phyloP scores from a whole-genome alignment of 352 stramenopile genomes.

The Globisporangium megalacanthum region DNA sequence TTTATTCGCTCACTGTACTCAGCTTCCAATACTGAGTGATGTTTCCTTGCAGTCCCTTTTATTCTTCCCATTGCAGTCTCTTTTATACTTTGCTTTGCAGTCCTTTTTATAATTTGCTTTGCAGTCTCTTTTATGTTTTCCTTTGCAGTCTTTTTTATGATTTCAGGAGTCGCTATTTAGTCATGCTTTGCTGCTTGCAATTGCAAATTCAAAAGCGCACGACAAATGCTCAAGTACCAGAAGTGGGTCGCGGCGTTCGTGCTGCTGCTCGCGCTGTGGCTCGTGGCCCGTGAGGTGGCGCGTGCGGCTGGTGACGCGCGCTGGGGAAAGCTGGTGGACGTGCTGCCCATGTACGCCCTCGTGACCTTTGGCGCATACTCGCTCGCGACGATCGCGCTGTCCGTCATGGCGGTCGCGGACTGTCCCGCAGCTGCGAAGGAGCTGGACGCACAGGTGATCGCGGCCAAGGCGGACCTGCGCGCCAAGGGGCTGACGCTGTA shows the following conservation, averaged over 20 bases:
- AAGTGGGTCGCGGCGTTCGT: conserved; percentile 55
- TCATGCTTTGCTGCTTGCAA: too few relatives aligned
- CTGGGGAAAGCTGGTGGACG: conserved; percentile 43
- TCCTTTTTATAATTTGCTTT: too few relatives aligned
- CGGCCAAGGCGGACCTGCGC: conserved; percentile 55
- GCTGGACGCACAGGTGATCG: conserved; percentile 56
- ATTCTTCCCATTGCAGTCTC: too few relatives aligned
- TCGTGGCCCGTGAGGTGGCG: conserved; percentile 42
- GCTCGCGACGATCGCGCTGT: conserved; percentile 55
- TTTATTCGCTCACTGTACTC: too few relatives aligned
- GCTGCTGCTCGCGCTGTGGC: conserved; percentile 44
- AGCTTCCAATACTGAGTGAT: too few relatives aligned
- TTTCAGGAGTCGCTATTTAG: too few relatives aligned
- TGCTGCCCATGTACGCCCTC: conserved; percentile 63
- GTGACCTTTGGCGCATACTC: conserved; percentile 73
- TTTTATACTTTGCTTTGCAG: too few relatives aligned
- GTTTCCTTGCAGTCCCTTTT: too few relatives aligned
- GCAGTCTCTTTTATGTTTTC: too few relatives aligned
- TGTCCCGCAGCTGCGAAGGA: conserved; percentile 65
- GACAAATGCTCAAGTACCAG: conserved; percentile 72
- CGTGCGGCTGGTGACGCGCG: conserved; percentile 24
- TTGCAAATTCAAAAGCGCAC: neutral
- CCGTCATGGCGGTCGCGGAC: conserved; percentile 65
- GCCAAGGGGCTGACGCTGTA: conserved; percentile 55
- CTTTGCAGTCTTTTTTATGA: too few relatives aligned